phyloP scores from a whole-genome alignment of 2,329 filamentous ascomycete genomes.

The Trichoderma endophyticum region DNA sequence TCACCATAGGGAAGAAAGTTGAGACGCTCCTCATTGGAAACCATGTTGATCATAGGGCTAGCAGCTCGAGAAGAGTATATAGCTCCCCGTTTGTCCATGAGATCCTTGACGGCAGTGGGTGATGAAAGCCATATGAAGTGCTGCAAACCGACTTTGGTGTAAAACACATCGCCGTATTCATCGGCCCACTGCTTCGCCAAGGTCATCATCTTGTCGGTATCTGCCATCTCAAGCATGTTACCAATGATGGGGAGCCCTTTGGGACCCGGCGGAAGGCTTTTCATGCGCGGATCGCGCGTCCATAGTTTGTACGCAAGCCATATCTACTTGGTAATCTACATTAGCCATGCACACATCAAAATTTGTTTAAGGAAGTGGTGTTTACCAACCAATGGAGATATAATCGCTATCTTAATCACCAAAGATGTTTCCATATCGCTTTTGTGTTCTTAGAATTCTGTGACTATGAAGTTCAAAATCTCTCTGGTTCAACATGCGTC shows the following conservation, averaged over 20 bases:
- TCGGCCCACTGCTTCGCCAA: conserved; percentile 46
- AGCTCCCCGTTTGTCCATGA: conserved; percentile 47
- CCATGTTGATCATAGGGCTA: conserved; percentile 25
- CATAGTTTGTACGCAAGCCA: conserved; percentile 2
- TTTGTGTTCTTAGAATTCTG: accelerated
- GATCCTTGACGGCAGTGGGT: conserved; percentile 45
- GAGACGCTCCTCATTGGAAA: conserved; percentile 14
- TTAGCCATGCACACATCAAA: background rate
- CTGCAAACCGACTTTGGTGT: conserved; percentile 48
- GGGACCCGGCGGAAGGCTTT: conserved; percentile 4
- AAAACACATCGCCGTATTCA: conserved; percentile 51
- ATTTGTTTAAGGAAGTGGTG: background rate
- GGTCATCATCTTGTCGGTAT: conserved; percentile 30
- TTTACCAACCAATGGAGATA: background rate
- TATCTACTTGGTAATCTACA: background rate
- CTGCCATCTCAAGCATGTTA: conserved; percentile 27
- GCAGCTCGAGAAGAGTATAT: conserved; percentile 46
- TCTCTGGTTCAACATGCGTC: background rate
- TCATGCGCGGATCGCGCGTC: conserved; percentile 2
- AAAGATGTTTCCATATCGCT: background rate
- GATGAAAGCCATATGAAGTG: conserved; percentile 46
- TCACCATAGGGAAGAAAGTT: conserved; percentile 16
- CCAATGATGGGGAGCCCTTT: conserved; percentile 28
- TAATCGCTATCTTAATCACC: background rate
- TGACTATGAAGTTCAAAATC: background rate